phyloP scores from a whole-genome alignment of 1,139 yeast genomes.

The Debaryomyces robertsiae region DNA sequence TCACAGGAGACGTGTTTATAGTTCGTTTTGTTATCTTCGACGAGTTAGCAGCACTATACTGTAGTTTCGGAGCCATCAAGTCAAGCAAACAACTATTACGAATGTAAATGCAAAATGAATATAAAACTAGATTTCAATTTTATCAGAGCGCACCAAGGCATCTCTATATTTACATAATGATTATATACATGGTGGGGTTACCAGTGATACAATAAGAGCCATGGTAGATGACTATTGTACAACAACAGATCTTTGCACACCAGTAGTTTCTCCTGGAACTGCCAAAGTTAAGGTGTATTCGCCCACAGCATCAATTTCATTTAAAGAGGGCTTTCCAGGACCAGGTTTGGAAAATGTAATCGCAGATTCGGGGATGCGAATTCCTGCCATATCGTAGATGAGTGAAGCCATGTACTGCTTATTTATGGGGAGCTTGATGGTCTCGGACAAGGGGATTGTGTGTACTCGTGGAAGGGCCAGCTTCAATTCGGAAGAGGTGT shows the following conservation, averaged over 20 bases:
- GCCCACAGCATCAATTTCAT: constrained; percentile 31
- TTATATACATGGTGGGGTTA: constrained; percentile 7
- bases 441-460: constrained; percentile 21
- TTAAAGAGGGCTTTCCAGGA: constrained; percentile 18
- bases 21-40: constrained; percentile 33
- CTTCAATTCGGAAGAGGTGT: constrained; percentile 34
- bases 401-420: constrained; percentile 27
- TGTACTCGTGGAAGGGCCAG: constrained; percentile 33
- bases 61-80: constrained; percentile 28
- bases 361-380: constrained; percentile 28
- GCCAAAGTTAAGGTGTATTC: constrained; percentile 32
- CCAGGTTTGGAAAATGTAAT: constrained; percentile 22
- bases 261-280: constrained; percentile 26
- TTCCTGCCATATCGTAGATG: constrained; percentile 35
- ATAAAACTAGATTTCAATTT: neutral
- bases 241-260: constrained; percentile 20
- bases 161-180: constrained; percentile 6
- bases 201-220: constrained; percentile 1
- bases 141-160: constrained; percentile 3
- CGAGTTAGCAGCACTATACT: constrained; percentile 47
- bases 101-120: neutral
- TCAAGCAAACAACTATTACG: no score
- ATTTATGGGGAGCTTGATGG: constrained; percentile 30
- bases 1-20: constrained; percentile 25
- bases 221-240: constrained; percentile 13